Percentiles rank a stretch among this genome's conserved stretches.
phyloP scores from a whole-genome alignment of 768 basidiomycete genomes.

The Amyloporia xantha region DNA sequence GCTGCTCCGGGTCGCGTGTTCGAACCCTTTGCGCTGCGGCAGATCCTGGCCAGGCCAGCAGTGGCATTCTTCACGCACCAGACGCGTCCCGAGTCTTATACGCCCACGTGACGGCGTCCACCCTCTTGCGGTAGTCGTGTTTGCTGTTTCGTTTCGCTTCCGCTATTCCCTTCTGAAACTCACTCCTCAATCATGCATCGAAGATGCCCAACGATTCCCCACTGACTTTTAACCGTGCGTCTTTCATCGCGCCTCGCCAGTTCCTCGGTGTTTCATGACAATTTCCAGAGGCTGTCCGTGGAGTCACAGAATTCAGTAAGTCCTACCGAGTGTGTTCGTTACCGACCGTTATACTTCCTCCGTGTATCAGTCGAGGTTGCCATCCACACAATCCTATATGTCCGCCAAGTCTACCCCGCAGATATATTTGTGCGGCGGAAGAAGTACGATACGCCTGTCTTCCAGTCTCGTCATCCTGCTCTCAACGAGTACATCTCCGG shows the following conservation, averaged over 20 bases:
- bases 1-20: too few relatives aligned
- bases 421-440: constrained; percentile 82
- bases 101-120: too few relatives aligned
- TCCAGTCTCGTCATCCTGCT: constrained; percentile 87
- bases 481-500: constrained; percentile 88
- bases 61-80: too few relatives aligned
- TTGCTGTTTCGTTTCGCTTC: too few relatives aligned
- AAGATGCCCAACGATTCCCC: constrained; percentile 14
- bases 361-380: constrained; percentile 75
- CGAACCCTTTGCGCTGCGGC: too few relatives aligned
- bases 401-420: constrained; percentile 84
- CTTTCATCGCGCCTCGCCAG: neutral
- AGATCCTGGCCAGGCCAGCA: too few relatives aligned
- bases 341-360: neutral
- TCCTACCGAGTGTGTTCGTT: constrained; percentile 8
- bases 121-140: too few relatives aligned
- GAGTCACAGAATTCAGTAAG: constrained; percentile 69
- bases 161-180: too few relatives aligned
- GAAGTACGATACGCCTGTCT: constrained; percentile 89
- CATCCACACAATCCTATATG: constrained; percentile 86
- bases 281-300: constrained; percentile 50
- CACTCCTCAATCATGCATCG: too few relatives aligned
- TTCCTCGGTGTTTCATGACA: neutral
- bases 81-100: too few relatives aligned
- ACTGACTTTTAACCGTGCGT: constrained; percentile 29